Base-by-base conservation (phyloP, 805 yeast genomes). In the Pichia ethanolica region DNA sequence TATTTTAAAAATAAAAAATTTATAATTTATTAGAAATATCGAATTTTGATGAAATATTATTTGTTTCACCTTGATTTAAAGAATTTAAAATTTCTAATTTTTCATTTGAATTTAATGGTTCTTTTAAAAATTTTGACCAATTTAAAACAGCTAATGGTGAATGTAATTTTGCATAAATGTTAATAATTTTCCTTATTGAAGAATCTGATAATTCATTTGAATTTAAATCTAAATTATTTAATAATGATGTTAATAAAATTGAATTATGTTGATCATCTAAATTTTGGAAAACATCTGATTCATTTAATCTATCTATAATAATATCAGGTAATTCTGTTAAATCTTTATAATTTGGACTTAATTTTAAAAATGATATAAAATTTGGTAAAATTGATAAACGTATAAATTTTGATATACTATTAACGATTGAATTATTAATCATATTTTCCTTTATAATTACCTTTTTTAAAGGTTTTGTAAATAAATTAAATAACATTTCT, bases 61-160 rank as follows among this genome's bases (percentile, higher is more conserved):
- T 14, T 1, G 41, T 26, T 7, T 33, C 35, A 1, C 40, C 40
- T 26, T 20, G 20, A 20, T 35, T 13, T 6, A 49, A 41, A 11
- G 8, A 14, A 5, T 32, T 7, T 12, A 47, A 32, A 7, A 53
- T 30, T 10, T 48, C 30, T n/a, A 25, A 25, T 28, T 53, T 54
- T 33, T 58, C 59, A 5, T 30, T 42, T 1, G 34, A 35, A 1
- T 49, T 32, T 28, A 59, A 20, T 1, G 48, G 45, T 0, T 13
- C 9, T 8, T 35, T 11, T 6, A 59, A 46, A 33, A 39, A 25
- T 11, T 51, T 48, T 1, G 58, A n/a, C 63, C 64, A 63, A 25
- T 41, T 32, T n/a, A 44, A 39, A 13, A 59, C 62, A 14, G 62
- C 66, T 30, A 58, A 38, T 13, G 67, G 63, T 3, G 64, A 56